Percentiles rank a stretch among this genome's conserved stretches.
Evolutionary conservation across 495 filamentous ascomycete species (phyloP).

Genomic region (Diplogelasinospora grovesii): DNA sequence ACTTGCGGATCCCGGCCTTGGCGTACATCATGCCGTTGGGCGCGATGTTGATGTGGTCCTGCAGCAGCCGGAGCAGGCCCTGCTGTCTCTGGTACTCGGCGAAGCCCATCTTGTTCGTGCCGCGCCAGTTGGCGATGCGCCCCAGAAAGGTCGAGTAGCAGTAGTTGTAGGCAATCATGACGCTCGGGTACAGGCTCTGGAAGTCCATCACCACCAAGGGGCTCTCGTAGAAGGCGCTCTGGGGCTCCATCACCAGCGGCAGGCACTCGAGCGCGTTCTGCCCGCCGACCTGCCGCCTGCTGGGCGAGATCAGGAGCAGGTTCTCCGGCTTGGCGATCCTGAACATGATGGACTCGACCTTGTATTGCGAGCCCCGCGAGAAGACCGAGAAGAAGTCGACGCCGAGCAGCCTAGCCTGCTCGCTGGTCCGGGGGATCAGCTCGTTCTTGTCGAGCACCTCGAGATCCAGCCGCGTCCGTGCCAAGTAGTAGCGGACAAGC

Average conservation of each 20-base stretch:
- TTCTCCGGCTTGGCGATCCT: constrained; percentile 96
- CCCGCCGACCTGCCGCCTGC: constrained; percentile 80
- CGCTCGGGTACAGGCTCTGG: constrained; percentile 90
- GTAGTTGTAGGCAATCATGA: constrained; percentile 99
- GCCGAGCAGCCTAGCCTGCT: constrained; percentile 87
- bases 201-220: constrained; percentile 92
- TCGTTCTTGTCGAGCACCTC: constrained; percentile 91
- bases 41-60: constrained; percentile 84
- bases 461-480: constrained; percentile 72
- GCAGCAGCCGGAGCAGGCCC: constrained; percentile 67
- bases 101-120: constrained; percentile 93
- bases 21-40: constrained; percentile 97
- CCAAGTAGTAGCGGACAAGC: constrained; percentile 70
- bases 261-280: constrained; percentile 95
- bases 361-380: constrained; percentile 90
- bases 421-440: constrained; percentile 80
- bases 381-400: constrained; percentile 97
- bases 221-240: constrained; percentile 87
- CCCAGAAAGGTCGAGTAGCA: constrained; percentile 97
- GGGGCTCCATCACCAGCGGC: constrained; percentile 95
- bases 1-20: constrained; percentile 79
- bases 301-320: constrained; percentile 83
- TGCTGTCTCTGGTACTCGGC: constrained; percentile 70
- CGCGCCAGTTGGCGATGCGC: constrained; percentile 75
- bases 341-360: constrained; percentile 98